Evolutionary conservation across 768 basidiomycete genomes (phyloP).

Genomic region (Pulveroboletus sp.): DNA sequence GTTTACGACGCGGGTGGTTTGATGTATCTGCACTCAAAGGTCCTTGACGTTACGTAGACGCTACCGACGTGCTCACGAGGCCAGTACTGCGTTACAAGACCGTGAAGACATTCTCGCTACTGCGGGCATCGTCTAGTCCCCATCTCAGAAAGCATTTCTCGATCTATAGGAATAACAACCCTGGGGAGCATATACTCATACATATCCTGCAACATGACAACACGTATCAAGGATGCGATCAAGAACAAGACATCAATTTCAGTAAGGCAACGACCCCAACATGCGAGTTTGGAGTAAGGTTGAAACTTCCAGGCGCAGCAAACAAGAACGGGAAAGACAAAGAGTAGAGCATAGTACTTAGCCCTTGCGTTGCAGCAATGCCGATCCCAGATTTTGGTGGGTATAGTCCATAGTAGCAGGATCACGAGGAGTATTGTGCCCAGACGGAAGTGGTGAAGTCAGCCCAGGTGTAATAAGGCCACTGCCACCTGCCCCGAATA

Average conservation of each 20-base stretch:
- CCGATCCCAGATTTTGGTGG: slow-evolving; percentile 22
- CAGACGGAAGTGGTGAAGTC: slow-evolving; percentile 55
- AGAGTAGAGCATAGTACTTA: slow-evolving; percentile 7
- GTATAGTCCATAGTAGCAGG: slow-evolving; percentile 23
- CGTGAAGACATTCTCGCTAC: no score
- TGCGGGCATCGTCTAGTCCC: no score
- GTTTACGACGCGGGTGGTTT: not conserved
- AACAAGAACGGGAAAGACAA: slow-evolving; percentile 1
- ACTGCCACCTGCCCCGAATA: slow-evolving; percentile 79
- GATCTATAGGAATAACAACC: slow-evolving; percentile 3
- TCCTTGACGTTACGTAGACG: not conserved
- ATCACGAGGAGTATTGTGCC: slow-evolving; percentile 40
- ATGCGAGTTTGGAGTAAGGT: not conserved
- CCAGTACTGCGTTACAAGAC: no score
- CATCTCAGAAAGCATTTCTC: slow-evolving; percentile 1
- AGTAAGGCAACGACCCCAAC: slow-evolving; percentile 3
- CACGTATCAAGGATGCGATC: slow-evolving; percentile 8
- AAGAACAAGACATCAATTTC: slow-evolving; percentile 6
- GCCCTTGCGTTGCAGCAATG: slow-evolving; percentile 25
- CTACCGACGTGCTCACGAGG: not conserved
- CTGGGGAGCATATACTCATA: slow-evolving; percentile 9
- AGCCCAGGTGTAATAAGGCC: slow-evolving; percentile 77
- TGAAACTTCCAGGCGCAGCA: no score
- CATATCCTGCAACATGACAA: slow-evolving; percentile 8
- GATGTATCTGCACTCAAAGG: not conserved